Base-by-base conservation (phyloP, 768 basidiomycete genomes). In the Russula dissimulans region DNA sequence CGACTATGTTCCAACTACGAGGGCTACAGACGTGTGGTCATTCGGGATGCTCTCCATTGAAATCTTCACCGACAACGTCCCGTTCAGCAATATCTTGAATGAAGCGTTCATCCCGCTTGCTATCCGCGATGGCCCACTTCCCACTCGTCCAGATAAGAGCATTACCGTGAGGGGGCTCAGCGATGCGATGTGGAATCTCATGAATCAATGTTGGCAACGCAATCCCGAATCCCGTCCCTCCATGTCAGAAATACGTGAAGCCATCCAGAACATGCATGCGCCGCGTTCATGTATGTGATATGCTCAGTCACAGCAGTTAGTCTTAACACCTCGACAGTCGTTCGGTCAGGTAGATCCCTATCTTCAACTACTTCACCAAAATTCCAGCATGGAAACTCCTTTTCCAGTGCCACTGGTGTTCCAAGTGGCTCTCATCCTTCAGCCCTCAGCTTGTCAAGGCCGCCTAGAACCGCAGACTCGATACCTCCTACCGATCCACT, bases 11-110 rank as follows among this genome's bases (percentile, higher is more conserved):
- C 50, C 44, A n/a, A 65, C 49, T n/a, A 48, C 55, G 26, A 75
- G 71, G 14, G 64, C 72, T 46, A 77, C 76, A 5, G 78, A 80
- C 64, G 72, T 79, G 8, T 80, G 80, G 80, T 76, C 76, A 34
- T 78, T 79, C 62, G 78, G 71, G 11, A 79, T 80, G 74, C 66
- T 77, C 5, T 76, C 75, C 58, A 68, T 78, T 44, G 80, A 81
- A 66, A 52, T 81, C 22, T 70, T 79, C 54, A 77, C 76, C 18
- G 77, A 76, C 2, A 67, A 76, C 22, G 68, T 68, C 31, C 78
- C 79, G 8, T 79, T 71, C 67, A 64, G 61, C 44, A 66, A 70
- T 43, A 67, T 74, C 22, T 49, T 60, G 29, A 67, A 70, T 32
- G 73, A 77, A 56, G 67, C 71, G 15, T 68, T 66, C 9, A 73